Conservation (phyloP, 352 stramenopile species). For the Peronospora tabacina region DNA sequence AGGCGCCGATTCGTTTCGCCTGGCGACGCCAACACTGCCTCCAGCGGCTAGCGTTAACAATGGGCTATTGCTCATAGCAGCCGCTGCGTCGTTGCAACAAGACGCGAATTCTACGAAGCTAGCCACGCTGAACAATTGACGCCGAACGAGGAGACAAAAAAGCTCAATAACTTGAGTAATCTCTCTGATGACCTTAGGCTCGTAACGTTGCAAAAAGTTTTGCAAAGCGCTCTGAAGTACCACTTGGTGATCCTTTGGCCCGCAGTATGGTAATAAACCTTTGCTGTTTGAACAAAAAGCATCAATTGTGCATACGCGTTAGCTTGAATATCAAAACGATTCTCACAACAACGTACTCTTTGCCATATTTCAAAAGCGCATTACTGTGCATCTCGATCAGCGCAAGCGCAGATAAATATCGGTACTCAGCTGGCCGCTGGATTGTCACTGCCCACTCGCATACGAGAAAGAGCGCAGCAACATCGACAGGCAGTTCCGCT, state of each 20-base stretch:
- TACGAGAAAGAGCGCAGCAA: slow-evolving; percentile 60
- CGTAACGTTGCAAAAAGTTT: slow-evolving; percentile 64
- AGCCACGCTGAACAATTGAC: slow-evolving; percentile 61
- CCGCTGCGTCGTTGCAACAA: slow-evolving; percentile 39
- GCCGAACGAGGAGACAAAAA: slow-evolving; percentile 70
- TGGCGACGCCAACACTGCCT: slow-evolving; percentile 17
- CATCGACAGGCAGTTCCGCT: slow-evolving; percentile 54
- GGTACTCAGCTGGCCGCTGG: slow-evolving; percentile 71
- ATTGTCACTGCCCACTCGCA: slow-evolving; percentile 81
- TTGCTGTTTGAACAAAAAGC: slow-evolving; percentile 28
- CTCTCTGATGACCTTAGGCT: slow-evolving; percentile 70
- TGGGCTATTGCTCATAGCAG: slow-evolving; percentile 28
- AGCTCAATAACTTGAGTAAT: slow-evolving; percentile 76
- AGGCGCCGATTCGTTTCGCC: slow-evolving; percentile 31
- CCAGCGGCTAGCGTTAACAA: slow-evolving; percentile 25
- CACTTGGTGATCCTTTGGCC: slow-evolving; percentile 46
- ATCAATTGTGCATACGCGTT: slow-evolving; percentile 5
- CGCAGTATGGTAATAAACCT: slow-evolving; percentile 31
- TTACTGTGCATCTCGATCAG: slow-evolving; percentile 81
- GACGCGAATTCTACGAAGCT: slow-evolving; percentile 66
- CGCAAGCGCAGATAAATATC: slow-evolving; percentile 69
- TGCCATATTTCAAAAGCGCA: slow-evolving; percentile 45
- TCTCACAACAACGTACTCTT: slow-evolving; percentile 36
- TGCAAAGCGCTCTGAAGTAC: slow-evolving; percentile 72
- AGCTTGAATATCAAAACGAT: neutral